Evolutionary conservation across 208 protist genomes (phyloP).

Genomic region (Novymonas esmeraldas): DNA sequence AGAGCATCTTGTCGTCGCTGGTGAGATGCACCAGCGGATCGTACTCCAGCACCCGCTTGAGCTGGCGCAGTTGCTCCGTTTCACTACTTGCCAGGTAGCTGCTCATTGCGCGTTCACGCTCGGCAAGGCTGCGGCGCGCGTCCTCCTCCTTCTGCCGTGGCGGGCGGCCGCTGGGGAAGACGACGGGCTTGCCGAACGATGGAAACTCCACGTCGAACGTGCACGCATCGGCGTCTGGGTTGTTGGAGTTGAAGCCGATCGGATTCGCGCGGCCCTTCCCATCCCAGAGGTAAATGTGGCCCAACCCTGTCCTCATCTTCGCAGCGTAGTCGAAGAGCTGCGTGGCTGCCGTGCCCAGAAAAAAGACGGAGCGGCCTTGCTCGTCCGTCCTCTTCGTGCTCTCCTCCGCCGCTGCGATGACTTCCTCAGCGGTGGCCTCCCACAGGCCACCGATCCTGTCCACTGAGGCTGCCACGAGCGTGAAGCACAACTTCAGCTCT

Average conservation of each 20-base stretch:
- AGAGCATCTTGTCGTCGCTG: conserved; percentile 56
- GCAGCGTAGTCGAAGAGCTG: conserved; percentile 65
- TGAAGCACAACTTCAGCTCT: conserved; percentile 72
- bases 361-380: conserved; percentile 30
- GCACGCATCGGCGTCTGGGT: conserved; percentile 35
- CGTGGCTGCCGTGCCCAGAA: conserved; percentile 43
- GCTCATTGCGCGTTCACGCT: conserved; percentile 26
- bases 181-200: conserved; percentile 48
- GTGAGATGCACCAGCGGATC: conserved; percentile 69
- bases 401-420: conserved; percentile 42
- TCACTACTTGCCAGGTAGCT: conserved; percentile 40
- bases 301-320: conserved; percentile 37
- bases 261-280: conserved; percentile 39
- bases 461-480: conserved; percentile 34
- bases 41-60: conserved; percentile 56
- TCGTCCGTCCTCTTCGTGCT: conserved; percentile 46
- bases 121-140: conserved; percentile 16
- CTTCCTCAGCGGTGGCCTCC: conserved; percentile 26
- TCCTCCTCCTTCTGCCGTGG: conserved; percentile 32
- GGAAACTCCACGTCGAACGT: conserved; percentile 45
- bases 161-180: conserved; percentile 53
- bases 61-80: conserved; percentile 55
- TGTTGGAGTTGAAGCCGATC: conserved; percentile 42
- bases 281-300: conserved; percentile 49
- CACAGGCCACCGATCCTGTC: conserved; percentile 30